These are phyloP conservation scores for Hypholoma sublateritium DNA, from an alignment of 768 basidiomycete genomes.

Conservation along the genomic window DNA sequence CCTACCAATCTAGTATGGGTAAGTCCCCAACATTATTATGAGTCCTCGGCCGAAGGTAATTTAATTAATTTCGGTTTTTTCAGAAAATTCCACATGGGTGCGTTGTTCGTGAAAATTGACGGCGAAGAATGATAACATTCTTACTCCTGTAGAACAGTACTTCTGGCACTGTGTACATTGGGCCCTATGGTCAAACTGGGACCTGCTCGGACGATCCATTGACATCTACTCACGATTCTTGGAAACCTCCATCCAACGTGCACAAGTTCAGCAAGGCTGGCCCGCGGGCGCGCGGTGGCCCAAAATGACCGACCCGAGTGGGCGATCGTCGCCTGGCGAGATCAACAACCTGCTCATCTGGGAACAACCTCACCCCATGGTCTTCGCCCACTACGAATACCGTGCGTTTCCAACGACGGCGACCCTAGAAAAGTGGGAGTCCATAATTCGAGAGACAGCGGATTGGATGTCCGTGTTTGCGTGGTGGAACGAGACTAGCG, in stretches of 20 bases:
- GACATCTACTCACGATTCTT: constrained; percentile 49
- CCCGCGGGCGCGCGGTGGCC: constrained; percentile 57
- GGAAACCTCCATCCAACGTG: constrained; percentile 40
- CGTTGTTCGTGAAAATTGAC: neutral
- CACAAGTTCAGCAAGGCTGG: constrained; percentile 49
- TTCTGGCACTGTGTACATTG: constrained; percentile 62
- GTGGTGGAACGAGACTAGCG: constrained; percentile 47
- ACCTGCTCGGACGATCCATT: constrained; percentile 46
- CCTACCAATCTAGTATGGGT: constrained; percentile 8
- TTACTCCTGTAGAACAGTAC: constrained; percentile 38
- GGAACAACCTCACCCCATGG: constrained; percentile 60
- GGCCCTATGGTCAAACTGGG: constrained; percentile 63
- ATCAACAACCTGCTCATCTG: constrained; percentile 66
- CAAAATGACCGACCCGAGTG: constrained; percentile 63
- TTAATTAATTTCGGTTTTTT: neutral
- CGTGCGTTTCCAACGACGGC: constrained; percentile 34
- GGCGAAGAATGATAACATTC: neutral
- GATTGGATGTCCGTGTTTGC: constrained; percentile 62
- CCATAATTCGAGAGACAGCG: constrained; percentile 51
- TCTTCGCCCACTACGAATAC: constrained; percentile 59
- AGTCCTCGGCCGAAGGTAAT: neutral
- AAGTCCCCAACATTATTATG: neutral
- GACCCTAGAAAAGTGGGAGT: constrained; percentile 46
- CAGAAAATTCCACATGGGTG: constrained; percentile 18
- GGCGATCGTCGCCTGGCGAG: constrained; percentile 56